Base-by-base conservation (phyloP, 192 early-diverging fungal genomes). In the Chytriomyces hyalinus region DNA sequence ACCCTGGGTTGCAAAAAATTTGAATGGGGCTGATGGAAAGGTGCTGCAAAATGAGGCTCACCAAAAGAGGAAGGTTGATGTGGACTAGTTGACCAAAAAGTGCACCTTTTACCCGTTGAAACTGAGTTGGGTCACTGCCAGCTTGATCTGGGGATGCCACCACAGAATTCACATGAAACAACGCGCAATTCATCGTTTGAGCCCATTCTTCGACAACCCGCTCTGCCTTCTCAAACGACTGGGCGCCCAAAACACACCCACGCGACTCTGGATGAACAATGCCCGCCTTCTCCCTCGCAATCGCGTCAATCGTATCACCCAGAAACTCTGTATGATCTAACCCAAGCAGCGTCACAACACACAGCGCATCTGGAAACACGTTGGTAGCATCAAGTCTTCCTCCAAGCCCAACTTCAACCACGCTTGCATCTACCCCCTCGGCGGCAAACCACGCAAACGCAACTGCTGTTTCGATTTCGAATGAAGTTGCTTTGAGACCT, bases 371-470 rank as follows among this genome's bases (percentile, higher is more conserved):
- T 4, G 78, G 67, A 80, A 92, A 89, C 3, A 95, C 92, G 76
- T 94, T 96, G 0, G 95, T 96, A 0, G 95, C 95, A 65, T 96
- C 95, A 44, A 91, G 76, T 47, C 68, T 68, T 24, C 93, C 94
- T 43, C 93, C 93, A 78, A 95, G 64, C 0, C 94, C 93, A n/a
- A 94, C 93, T 76, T 96, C 95, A 13, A 96, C 78, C 5, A 96
- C 88, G 3, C 91, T 92, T 20, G 93, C 77, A 57, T 95, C 93
- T 4, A 94, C 87, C 15, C 79, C 61, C 53, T 81, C 61, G 65
- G 87, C 75, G 6, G 36, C 44, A 66, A 87, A 88, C 6, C 63
- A 28, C 10, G 78, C 13, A 61, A 89, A 85, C 2, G 86, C 86
- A 3, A 76, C 44, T 22, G 80, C 73, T n/a, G 91, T 91, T 48